Evolutionary conservation across 257 asterid species (phyloP).

Genomic region (Ocimum tenuiflorum): DNA sequence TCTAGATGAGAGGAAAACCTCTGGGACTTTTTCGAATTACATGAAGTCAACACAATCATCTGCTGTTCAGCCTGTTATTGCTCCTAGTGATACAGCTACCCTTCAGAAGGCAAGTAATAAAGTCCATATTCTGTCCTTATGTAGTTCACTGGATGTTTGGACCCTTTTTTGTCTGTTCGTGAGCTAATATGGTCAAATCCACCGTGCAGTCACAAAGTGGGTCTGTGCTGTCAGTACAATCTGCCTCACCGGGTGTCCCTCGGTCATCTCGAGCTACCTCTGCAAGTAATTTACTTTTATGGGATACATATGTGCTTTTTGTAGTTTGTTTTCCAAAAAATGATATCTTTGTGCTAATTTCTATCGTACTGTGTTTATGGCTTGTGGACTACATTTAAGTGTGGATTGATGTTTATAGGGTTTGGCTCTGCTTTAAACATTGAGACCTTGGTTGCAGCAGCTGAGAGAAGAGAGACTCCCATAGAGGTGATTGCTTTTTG

Average conservation of each 20-base stretch:
- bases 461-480: conserved; percentile 91
- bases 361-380: neutral
- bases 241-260: conserved; percentile 62
- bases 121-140: neutral
- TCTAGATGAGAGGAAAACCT: conserved; percentile 63
- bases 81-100: conserved; percentile 46
- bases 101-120: conserved; percentile 64
- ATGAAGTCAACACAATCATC: conserved; percentile 54
- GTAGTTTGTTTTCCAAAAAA: neutral
- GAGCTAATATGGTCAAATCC: conserved; percentile 18
- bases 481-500: conserved; percentile 59
- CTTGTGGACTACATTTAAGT: conserved; percentile 14
- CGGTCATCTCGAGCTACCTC: conserved; percentile 62
- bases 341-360: neutral
- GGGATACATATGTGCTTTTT: neutral
- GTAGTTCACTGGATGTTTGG: neutral
- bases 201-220: conserved; percentile 55
- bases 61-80: conserved; percentile 39
- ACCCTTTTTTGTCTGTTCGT: neutral
- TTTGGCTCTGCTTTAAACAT: conserved; percentile 96
- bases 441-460: conserved; percentile 96
- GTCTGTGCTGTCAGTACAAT: conserved; percentile 32
- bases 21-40: conserved; percentile 39
- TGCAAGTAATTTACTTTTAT: conserved; percentile 44
- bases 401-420: conserved; percentile 37